Evolutionary conservation across 2,329 filamentous ascomycete genomes (phyloP), one percentile per base, ranked within the genome.

Genomic region (Aspergillus spinulosporus): DNA sequence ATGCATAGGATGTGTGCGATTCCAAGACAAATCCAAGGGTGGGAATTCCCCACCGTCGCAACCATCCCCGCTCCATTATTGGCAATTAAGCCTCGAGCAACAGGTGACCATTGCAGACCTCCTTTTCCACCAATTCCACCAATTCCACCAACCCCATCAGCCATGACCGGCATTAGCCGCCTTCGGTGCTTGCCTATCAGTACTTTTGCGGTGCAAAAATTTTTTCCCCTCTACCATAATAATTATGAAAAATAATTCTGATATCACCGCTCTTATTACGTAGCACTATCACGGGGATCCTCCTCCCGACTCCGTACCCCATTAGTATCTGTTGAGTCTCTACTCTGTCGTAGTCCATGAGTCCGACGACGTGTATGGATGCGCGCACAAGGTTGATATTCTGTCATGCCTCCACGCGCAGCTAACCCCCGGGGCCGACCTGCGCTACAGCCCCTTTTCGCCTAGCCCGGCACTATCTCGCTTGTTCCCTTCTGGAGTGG

Each of bases 401-500:
- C 52, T 15, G 52, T 54, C 52, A 60, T 28, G 52, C 52, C 54
- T 61, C 56, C 57, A 56, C 57, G 48, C 54, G 63, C 55, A 64
- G 65, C 65, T 65, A 69, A 67, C 67, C 69, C 70, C 26, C 26
- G 26, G 26, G 26, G 26, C 26, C 71, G 64, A 66, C 66, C 42
- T 72, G 63, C 71, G 62, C 71, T 73, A 73, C 63, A 54, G 64
- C 68, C 56, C 47, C 59, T 70, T 69, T 59, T 63, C 58, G 56
- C 59, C 60, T 73, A 74, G 70, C 59, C 55, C 52, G 57, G 62
- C 59, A 58, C 62, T 61, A 67, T 63, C 54, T 48, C 52, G 60
- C 53, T 42, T 59, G 60, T 63, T 45, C 62, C 61, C 59, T 59
- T 47, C 29, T 37, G 43, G 51, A 46, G 43, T 40, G 34, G 26